Base-by-base conservation (phyloP, 2,329 filamentous ascomycete genomes). In the Setomelanomma holmii region DNA sequence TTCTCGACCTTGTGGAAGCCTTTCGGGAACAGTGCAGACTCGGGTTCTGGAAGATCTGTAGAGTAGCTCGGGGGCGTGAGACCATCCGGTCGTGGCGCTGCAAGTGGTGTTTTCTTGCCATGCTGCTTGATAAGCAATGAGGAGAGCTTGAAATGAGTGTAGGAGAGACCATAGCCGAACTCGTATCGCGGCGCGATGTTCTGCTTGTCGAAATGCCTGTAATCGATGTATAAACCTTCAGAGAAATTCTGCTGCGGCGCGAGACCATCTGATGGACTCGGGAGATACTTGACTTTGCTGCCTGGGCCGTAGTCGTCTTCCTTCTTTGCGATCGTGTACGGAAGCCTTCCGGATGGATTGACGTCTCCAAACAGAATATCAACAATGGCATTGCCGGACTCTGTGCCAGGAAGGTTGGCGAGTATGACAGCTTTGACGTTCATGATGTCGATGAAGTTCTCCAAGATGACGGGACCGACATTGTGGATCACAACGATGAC, bases 401-500 rank as follows among this genome's bases (percentile, higher is more conserved):
- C 92, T 69, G 96, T 87, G 1, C 92, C 91, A 0, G 93, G 93
- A 1, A 96, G 79, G 64, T 96, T 90, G n/a, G 90, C 91, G 48
- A 95, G 82, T 1, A 96, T 70, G 0, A 96, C 87, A 0, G 89
- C 87, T 69, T 92, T 91, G 57, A 97, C 85, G 19, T 85, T 86
- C 1, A 89, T 86, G 0, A 90, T 77, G 45, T 93, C 85, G 56
- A 93, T 86, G 88, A 91, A 96, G 16, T 84, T 79, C 62, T 96
- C 91, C 50, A 96, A 73, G 1, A 93, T 76, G 2, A 96, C 86
- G 0, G 93, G 90, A 0, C 93, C 93, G 19, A 97, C 90, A 0
- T 90, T 85, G 69, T 97, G 93, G 2, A 96, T 81, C 4, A 97
- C 86, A 2, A 96, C 93, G n/a, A 97, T 79, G 0, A 92, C 89